A percentile compares a stretch with the other conserved stretches of the same genome.
phyloP scores from a whole-genome alignment of 1,139 yeast genomes.

The Scheffersomyces titani region DNA sequence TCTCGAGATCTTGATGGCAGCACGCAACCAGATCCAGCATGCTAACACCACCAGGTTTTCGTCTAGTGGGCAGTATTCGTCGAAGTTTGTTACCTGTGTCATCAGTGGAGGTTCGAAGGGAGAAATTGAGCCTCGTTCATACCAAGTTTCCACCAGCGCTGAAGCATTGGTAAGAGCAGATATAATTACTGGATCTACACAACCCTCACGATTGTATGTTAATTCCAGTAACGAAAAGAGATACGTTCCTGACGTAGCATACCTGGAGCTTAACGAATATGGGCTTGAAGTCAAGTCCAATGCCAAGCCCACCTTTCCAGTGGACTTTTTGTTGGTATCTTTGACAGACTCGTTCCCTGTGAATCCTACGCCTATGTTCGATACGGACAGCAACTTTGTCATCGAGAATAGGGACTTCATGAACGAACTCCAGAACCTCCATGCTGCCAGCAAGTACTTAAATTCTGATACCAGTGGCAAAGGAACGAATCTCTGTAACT shows the following conservation, averaged over 20 bases:
- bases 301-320: constrained; percentile 96
- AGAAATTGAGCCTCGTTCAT: constrained; percentile 87
- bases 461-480: constrained; percentile 40
- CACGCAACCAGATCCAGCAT: constrained; percentile 65
- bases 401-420: constrained; percentile 77
- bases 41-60: constrained; percentile 73
- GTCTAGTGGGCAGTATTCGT: constrained; percentile 68
- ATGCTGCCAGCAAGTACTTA: constrained; percentile 43
- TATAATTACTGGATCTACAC: constrained; percentile 82
- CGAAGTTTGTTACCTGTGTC: constrained; percentile 92
- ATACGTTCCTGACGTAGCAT: constrained; percentile 94
- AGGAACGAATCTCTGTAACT: constrained; percentile 54
- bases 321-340: constrained; percentile 85
- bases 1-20: constrained; percentile 84
- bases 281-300: constrained; percentile 82
- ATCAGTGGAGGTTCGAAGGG: constrained; percentile 83
- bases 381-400: constrained; percentile 49
- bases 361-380: constrained; percentile 54
- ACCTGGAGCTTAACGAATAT: constrained; percentile 83
- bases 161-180: constrained; percentile 89
- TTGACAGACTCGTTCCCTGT: constrained; percentile 91
- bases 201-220: constrained; percentile 84
- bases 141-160: constrained; percentile 86
- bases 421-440: constrained; percentile 72
- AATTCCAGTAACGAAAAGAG: constrained; percentile 69